Evolutionary conservation across 495 filamentous ascomycete species (phyloP), one percentile per base, ranked within the genome.

Genomic region (Pseudotulostoma volvatum): DNA sequence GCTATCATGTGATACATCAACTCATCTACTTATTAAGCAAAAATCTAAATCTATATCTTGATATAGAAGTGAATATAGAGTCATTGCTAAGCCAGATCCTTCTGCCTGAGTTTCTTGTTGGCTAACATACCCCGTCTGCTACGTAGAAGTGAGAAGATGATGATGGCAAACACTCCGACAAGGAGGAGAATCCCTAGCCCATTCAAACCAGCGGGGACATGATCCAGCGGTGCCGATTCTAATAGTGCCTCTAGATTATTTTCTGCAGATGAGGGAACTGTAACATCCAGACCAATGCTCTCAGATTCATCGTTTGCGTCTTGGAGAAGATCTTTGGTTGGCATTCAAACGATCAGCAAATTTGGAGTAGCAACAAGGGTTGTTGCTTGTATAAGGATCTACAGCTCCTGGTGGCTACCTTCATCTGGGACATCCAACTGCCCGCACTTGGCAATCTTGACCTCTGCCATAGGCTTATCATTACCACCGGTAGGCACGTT

Each of bases 341-440:
- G 40, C 31, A 41, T 40, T 40, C 47, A 44, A 54, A 40, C 41
- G 23, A 65, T 64, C 59, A 64, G 61, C 56, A 46, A 53, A 43
- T 48, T 47, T 43, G 44, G 34, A 44, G 40, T 37, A 56, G 23
- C 25, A 41, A 36, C 16, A 40, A 48, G 42, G 42, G 54, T 23
- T 19, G 11, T 36, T 41, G 45, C 46, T 30, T 41, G 49, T 9
- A 46, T 37, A 48, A 43, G 45, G 50, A 51, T 69, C 72, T 84
- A 96, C 61, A 95, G 83, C 63, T 96, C 90, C 63, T 79, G 77
- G 61, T 92, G 82, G 72, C 83, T 95, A 97, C 90, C 90, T 97
- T 95, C 86, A 41, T 40, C 18, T 33, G 43, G 42, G 31, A 18
- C 31, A 58, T 76, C 62, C 38, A 95, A 67, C 72, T 97, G 92